A percentile compares a stretch with the other conserved stretches of the same genome.
These are phyloP conservation scores for Medicago lupulina DNA, from an alignment of 306 rosid genomes.

Conservation along the genomic window DNA sequence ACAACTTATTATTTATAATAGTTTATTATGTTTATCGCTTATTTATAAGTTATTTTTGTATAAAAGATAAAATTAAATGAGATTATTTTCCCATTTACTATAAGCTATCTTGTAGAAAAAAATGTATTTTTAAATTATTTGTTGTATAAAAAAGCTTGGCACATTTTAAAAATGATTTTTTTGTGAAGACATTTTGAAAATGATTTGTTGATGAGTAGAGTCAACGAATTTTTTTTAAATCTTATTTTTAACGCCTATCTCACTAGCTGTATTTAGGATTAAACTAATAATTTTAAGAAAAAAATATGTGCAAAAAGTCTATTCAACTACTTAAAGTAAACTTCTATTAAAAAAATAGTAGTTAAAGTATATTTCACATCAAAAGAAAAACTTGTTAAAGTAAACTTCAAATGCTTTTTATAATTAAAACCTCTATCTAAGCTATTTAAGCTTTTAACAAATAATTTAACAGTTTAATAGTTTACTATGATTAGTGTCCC, in stretches of 20 bases:
- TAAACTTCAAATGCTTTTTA: neutral
- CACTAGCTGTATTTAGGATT: neutral
- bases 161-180: neutral
- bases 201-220: neutral
- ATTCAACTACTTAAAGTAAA: neutral
- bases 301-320: neutral
- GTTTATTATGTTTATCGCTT: too few relatives aligned
- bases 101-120: too few relatives aligned
- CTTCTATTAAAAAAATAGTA: neutral
- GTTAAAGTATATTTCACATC: neutral
- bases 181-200: neutral
- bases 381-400: neutral
- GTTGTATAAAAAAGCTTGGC: neutral
- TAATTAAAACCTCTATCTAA: neutral
- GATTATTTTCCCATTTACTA: too few relatives aligned
- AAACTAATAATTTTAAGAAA: neutral
- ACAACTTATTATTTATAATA: too few relatives aligned
- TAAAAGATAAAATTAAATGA: too few relatives aligned
- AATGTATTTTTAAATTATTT: neutral
- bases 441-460: neutral
- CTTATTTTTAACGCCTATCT: neutral
- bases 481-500: too few relatives aligned
- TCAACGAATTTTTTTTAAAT: neutral
- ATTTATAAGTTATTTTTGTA: too few relatives aligned
- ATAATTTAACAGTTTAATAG: too few relatives aligned